These are phyloP conservation scores for Acorus calamus DNA, from an alignment of 106 monocot genomes.

Conservation along the genomic window DNA sequence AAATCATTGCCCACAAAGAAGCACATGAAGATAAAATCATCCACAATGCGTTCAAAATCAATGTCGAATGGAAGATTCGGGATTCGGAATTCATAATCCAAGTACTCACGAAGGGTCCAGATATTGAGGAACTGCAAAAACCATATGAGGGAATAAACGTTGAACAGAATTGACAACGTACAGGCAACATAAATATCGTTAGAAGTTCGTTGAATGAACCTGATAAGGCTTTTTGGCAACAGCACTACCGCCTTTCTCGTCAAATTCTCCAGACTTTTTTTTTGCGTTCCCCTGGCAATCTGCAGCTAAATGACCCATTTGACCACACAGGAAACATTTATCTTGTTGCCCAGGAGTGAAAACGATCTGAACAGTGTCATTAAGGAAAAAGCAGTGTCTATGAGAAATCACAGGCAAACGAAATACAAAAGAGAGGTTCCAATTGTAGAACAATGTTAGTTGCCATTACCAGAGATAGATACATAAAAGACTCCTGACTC, in stretches of 20 bases:
- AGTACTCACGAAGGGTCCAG: constrained; percentile 93
- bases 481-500: too few relatives aligned
- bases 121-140: constrained; percentile 91
- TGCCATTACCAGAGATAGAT: too few relatives aligned
- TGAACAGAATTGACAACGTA: too few relatives aligned
- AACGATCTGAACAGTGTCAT: constrained; percentile 47
- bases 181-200: too few relatives aligned
- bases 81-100: constrained; percentile 82
- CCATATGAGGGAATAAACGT: not conserved
- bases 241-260: constrained; percentile 57
- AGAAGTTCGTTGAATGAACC: constrained; percentile 16
- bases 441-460: too few relatives aligned
- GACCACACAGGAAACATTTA: constrained; percentile 94
- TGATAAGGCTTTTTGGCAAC: constrained; percentile 84
- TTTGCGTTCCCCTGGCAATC: constrained; percentile 88
- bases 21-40: constrained; percentile 95
- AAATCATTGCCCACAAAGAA: constrained; percentile 99
- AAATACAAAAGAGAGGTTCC: too few relatives aligned
- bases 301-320: constrained; percentile 94
- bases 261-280: constrained; percentile 84
- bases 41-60: constrained; percentile 87
- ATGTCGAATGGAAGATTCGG: constrained; percentile 74
- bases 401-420: too few relatives aligned
- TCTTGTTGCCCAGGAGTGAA: constrained; percentile 96
- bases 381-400: too few relatives aligned